A percentile compares a stretch with the other conserved stretches of the same genome.
These are phyloP conservation scores for Sanguinoderma infundibulare DNA, from an alignment of 1,284 basidiomycete species.

Conservation along the genomic window DNA sequence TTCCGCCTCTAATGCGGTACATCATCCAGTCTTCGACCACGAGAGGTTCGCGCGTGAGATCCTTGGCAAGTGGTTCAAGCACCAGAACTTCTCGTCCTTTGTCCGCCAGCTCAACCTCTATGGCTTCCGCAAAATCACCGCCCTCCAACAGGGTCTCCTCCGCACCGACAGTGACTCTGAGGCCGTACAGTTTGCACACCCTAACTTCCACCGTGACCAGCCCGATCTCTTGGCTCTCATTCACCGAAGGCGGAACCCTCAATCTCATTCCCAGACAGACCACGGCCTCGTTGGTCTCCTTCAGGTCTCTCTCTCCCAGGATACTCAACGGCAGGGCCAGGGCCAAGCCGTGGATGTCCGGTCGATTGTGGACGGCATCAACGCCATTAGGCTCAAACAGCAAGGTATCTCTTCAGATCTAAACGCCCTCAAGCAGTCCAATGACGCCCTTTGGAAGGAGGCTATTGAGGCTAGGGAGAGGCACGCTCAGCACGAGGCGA, in stretches of 20 bases:
- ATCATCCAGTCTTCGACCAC: conserved; percentile 80
- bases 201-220: conserved; percentile 89
- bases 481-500: conserved; percentile 93
- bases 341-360: conserved; percentile 74
- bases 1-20: neutral
- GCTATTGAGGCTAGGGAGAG: conserved; percentile 78
- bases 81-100: conserved; percentile 93
- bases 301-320: conserved; percentile 26
- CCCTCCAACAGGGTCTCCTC: conserved; percentile 93
- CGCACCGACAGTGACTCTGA: conserved; percentile 83
- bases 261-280: conserved; percentile 28
- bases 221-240: conserved; percentile 90
- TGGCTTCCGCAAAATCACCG: conserved; percentile 94
- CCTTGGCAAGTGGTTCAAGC: conserved; percentile 95
- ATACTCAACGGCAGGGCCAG: conserved; percentile 46
- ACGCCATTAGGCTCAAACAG: conserved; percentile 91
- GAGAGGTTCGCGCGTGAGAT: conserved; percentile 94
- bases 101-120: conserved; percentile 98
- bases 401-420: conserved; percentile 87
- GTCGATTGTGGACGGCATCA: conserved; percentile 81
- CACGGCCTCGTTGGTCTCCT: conserved; percentile 33
- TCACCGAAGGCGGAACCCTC: conserved; percentile 70
- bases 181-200: conserved; percentile 93
- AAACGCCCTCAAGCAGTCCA: conserved; percentile 86
- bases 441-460: conserved; percentile 93